phyloP scores from a whole-genome alignment of 2,329 filamentous ascomycete genomes.

The Grosmannia serpens region DNA sequence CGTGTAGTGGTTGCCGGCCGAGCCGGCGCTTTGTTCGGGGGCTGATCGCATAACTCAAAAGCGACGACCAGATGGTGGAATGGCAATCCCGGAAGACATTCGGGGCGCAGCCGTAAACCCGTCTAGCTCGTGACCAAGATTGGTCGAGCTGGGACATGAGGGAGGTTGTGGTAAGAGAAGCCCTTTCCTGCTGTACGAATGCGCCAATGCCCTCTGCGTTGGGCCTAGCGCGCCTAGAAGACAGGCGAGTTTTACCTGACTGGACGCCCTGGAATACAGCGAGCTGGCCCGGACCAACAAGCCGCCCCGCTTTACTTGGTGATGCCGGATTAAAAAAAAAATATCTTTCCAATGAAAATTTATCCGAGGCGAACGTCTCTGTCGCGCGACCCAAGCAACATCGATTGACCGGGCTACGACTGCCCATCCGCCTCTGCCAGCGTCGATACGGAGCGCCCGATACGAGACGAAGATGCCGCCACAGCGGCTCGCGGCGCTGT shows the following conservation, averaged over 20 bases:
- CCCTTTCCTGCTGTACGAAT: no score
- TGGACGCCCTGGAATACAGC: not conserved
- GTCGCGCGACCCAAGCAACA: not conserved
- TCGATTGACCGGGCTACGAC: not conserved
- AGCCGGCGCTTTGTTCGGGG: no score
- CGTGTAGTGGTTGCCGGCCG: no score
- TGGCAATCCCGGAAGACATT: no score
- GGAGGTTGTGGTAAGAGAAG: no score
- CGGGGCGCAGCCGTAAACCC: no score
- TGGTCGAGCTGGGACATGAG: no score
- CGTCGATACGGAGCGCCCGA: not conserved
- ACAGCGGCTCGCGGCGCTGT: constrained; percentile 38
- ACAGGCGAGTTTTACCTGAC: not conserved
- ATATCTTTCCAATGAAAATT: not conserved
- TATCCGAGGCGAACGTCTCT: not conserved
- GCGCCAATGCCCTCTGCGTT: no score
- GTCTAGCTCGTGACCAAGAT: no score
- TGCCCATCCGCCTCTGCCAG: not conserved
- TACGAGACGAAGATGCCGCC: constrained; percentile 30
- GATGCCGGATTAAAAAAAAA: not conserved
- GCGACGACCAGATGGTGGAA: no score
- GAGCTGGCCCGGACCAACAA: not conserved
- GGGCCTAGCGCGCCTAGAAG: not conserved
- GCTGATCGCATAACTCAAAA: no score
- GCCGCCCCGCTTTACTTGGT: not conserved